These are phyloP conservation scores for Cyberlindnera saturnus DNA, from an alignment of 805 yeast species.

Conservation along the genomic window DNA sequence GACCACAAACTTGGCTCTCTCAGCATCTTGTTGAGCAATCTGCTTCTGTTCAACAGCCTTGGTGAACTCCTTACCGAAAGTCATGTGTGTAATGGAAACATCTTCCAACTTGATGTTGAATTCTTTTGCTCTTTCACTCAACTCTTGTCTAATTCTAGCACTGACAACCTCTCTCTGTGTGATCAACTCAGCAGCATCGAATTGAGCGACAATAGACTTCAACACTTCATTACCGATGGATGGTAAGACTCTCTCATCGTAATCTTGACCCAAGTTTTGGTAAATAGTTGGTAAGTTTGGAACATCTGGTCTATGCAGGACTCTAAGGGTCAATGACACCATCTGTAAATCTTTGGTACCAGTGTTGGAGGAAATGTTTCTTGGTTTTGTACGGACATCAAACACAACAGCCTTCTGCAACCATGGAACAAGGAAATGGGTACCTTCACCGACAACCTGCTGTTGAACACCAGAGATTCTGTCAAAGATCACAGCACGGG, in stretches of 20 bases:
- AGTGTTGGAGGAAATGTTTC: slow-evolving; percentile 88
- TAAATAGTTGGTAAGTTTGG: slow-evolving; percentile 75
- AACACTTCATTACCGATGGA: slow-evolving; percentile 89
- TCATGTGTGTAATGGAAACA: slow-evolving; percentile 96
- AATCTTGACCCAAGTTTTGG: slow-evolving; percentile 87
- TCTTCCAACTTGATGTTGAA: slow-evolving; percentile 91
- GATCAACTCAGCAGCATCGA: slow-evolving; percentile 93
- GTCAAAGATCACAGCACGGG: slow-evolving; percentile 93
- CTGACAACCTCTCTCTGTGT: slow-evolving; percentile 96
- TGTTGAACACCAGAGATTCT: slow-evolving; percentile 83
- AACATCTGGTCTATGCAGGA: slow-evolving; percentile 91
- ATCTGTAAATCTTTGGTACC: slow-evolving; percentile 97
- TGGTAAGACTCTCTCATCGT: slow-evolving; percentile 90
- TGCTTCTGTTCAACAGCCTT: slow-evolving; percentile 98
- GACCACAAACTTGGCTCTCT: slow-evolving; percentile 87
- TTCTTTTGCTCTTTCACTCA: slow-evolving; percentile 76
- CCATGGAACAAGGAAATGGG: slow-evolving; percentile 96
- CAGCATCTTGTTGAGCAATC: slow-evolving; percentile 99
- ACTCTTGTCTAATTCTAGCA: slow-evolving; percentile 80
- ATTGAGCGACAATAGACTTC: slow-evolving; percentile 87
- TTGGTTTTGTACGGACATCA: slow-evolving; percentile 94
- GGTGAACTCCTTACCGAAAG: slow-evolving; percentile 94
- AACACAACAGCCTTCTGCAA: slow-evolving; percentile 83
- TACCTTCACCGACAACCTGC: slow-evolving; percentile 91
- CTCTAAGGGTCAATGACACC: slow-evolving; percentile 89